phyloP scores from a whole-genome alignment of 129 eudicot species.

The Chrysanthemum lavandulifolium region DNA sequence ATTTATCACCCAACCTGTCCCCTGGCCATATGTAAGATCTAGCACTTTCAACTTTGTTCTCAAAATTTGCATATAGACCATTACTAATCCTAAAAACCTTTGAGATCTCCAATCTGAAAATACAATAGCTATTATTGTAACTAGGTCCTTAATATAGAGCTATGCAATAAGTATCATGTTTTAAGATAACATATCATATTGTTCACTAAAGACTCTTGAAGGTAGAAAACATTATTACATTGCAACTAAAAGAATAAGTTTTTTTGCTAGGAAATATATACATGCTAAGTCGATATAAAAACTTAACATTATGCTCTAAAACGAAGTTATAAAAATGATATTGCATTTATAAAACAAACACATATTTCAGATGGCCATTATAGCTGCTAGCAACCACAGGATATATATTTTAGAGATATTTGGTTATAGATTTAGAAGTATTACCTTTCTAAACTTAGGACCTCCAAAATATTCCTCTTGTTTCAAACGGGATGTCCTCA shows the following conservation, averaged over 20 bases:
- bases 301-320: no score
- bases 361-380: conserved; percentile 1
- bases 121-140: conserved; percentile 18
- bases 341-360: background rate
- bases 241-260: no score
- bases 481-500: conserved; percentile 74
- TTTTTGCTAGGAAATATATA: no score
- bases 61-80: conserved; percentile 65
- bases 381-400: background rate
- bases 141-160: conserved; percentile 1
- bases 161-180: conserved; percentile 5
- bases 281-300: no score
- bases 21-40: conserved; percentile 74
- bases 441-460: conserved; percentile 88
- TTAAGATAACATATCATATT: background rate
- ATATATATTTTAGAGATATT: background rate
- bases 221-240: no score
- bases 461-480: conserved; percentile 90
- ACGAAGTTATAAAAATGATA: no score
- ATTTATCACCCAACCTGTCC: conserved; percentile 59
- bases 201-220: no score
- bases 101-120: conserved; percentile 92
- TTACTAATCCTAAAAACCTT: conserved; percentile 77
- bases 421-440: conserved; percentile 10
- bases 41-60: conserved; percentile 74